phyloP scores from a whole-genome alignment of 176 grass and related monocot genomes.

The Lolium rigidum region DNA sequence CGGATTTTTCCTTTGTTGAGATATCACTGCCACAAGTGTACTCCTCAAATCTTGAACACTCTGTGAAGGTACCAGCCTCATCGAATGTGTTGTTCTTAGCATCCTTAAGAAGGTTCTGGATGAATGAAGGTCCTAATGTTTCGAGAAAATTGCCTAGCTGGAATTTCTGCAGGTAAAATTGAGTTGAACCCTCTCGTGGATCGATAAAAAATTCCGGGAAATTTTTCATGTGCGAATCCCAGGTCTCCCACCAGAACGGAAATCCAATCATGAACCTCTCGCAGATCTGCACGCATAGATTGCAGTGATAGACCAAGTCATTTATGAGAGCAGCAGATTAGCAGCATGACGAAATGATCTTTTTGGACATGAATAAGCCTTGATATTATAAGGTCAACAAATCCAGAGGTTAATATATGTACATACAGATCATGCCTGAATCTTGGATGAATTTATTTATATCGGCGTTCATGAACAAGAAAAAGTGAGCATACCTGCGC shows the following conservation, averaged over 20 bases:
- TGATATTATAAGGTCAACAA: background rate
- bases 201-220: background rate
- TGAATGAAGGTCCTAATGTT: background rate
- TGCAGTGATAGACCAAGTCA: constrained; percentile 33
- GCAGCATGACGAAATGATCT: background rate
- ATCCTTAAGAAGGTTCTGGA: background rate
- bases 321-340: background rate
- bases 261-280: constrained; percentile 37
- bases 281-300: constrained; percentile 39
- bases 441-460: background rate
- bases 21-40: constrained; percentile 13
- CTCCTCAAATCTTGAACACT: constrained; percentile 41
- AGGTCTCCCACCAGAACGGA: constrained; percentile 37
- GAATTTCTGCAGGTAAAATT: constrained; percentile 37
- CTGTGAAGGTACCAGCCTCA: constrained; percentile 21
- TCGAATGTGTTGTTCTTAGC: background rate
- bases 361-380: background rate
- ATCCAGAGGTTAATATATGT: background rate
- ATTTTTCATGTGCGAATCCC: constrained; percentile 15
- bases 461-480: constrained; percentile 1
- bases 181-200: background rate
- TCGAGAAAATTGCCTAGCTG: constrained; percentile 11
- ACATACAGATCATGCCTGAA: background rate
- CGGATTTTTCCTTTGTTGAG: constrained; percentile 6
- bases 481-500: background rate